Evolutionary conservation across 2,329 filamentous ascomycete genomes (phyloP), one percentile per base, ranked within the genome.

Genomic region (Epichloe amarillans): DNA sequence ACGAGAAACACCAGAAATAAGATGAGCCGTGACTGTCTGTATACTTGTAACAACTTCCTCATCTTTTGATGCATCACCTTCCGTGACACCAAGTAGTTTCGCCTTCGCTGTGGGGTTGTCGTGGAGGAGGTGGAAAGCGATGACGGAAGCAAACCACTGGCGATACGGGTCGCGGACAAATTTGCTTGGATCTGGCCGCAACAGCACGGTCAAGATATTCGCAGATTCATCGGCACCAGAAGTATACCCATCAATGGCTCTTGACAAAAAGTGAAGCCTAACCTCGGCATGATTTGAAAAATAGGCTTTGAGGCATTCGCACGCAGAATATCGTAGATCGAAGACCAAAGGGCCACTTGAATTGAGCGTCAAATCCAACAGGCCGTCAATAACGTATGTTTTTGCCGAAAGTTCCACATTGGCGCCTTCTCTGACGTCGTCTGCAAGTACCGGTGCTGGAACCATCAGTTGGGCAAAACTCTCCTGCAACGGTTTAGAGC

Each of bases 31-130:
- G 53, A 97, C 78, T 1, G 83, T 85, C 65, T 98, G 93, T 47
- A 98, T 88, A 61, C 88, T 88, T 0, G 91, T 96, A 12, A 98
- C 84, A 12, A 96, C 88, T 66, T 98, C 93, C 69, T 98, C 93
- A 4, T 91, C 93, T 57, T 77, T 87, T 36, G 84, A 83, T 21
- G 87, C 86, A 64, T 97, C 88, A 11, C 93, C 93, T 66, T 97
- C 91, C 0, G 83, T 88, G 19, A 98, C 82, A 21, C 77, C 76
- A 76, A 94, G 88, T 17, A 90, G 82, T 47, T 86, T 74, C 5
- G 76, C 74, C 64, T 97, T 97, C 2, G 87, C 87, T 56, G 86
- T 79, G 3, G 79, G 70, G 57, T 93, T 85, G 53, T 95, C 87
- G 54, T 83, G 85, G 17, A 97, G 68, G 11, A 98, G 73, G 60